Percentiles rank a stretch among this genome's conserved stretches.
These are phyloP conservation scores for Flaveria sonorensis DNA, from an alignment of 129 eudicot genomes.

Conservation along the genomic window DNA sequence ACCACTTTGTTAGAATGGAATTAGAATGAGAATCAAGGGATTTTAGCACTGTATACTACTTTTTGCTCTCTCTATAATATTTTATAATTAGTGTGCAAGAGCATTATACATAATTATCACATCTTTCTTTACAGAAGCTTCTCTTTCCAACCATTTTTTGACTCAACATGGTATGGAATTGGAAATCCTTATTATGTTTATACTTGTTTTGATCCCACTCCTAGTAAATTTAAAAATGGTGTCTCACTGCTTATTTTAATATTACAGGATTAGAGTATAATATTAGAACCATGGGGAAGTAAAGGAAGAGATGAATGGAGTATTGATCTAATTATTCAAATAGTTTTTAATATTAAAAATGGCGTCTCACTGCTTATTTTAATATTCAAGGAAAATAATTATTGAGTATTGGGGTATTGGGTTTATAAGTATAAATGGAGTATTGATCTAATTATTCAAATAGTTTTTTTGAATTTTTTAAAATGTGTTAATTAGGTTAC, in stretches of 20 bases:
- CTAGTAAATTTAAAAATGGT: background rate
- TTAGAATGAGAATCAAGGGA: background rate
- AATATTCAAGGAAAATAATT: no score
- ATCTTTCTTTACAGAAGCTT: background rate
- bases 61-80: slow-evolving; percentile 11
- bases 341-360: no score
- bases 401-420: no score
- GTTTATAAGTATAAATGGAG: no score
- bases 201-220: background rate
- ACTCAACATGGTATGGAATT: slow-evolving; percentile 39
- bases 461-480: no score
- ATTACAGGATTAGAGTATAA: slow-evolving; percentile 27
- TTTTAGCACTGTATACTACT: background rate
- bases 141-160: background rate
- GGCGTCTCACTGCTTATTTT: no score
- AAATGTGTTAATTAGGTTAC: no score
- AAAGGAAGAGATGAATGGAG: slow-evolving; percentile 60
- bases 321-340: no score
- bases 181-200: background rate
- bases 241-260: background rate
- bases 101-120: background rate
- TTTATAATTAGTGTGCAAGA: slow-evolving; percentile 12
- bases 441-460: no score
- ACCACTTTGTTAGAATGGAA: slow-evolving; percentile 4
- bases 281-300: slow-evolving; percentile 72